A percentile compares a stretch with the other conserved stretches of the same genome.
Conservation (phyloP, 1,284 basidiomycete genomes). For the Cutaneotrichosporon arboriforme region DNA sequence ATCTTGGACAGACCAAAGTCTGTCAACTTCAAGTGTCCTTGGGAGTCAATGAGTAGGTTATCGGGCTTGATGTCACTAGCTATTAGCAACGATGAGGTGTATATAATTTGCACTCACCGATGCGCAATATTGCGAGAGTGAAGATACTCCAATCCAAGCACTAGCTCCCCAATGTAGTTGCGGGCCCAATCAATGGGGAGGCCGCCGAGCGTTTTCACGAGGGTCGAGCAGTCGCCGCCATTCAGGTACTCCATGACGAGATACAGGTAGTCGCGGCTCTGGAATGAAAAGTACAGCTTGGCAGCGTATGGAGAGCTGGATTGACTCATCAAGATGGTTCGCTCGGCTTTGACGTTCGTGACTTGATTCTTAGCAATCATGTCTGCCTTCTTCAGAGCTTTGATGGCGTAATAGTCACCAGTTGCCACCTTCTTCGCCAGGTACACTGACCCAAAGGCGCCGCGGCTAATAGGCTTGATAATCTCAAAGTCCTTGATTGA, state of each 20-base stretch:
- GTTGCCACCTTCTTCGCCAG: constrained; percentile 96
- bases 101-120: constrained; percentile 60
- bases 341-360: constrained; percentile 98
- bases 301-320: constrained; percentile 99
- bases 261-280: constrained; percentile 92
- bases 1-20: constrained; percentile 97
- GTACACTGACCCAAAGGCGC: constrained; percentile 97
- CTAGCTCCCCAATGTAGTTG: constrained; percentile 93
- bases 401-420: constrained; percentile 98
- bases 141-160: constrained; percentile 89
- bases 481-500: constrained; percentile 99
- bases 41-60: constrained; percentile 91
- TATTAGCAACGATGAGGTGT: background rate
- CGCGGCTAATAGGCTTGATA: constrained; percentile 98
- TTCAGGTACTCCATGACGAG: constrained; percentile 98
- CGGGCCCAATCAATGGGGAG: constrained; percentile 95
- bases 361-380: constrained; percentile 99
- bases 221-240: constrained; percentile 92
- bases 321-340: constrained; percentile 99
- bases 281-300: constrained; percentile 97
- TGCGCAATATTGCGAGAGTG: constrained; percentile 93
- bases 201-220: constrained; percentile 91
- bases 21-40: constrained; percentile 93
- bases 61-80: constrained; percentile 94
- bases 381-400: constrained; percentile 97